Conservation (phyloP, 148 eudicot genomes). For the Pouteria glomerata region DNA sequence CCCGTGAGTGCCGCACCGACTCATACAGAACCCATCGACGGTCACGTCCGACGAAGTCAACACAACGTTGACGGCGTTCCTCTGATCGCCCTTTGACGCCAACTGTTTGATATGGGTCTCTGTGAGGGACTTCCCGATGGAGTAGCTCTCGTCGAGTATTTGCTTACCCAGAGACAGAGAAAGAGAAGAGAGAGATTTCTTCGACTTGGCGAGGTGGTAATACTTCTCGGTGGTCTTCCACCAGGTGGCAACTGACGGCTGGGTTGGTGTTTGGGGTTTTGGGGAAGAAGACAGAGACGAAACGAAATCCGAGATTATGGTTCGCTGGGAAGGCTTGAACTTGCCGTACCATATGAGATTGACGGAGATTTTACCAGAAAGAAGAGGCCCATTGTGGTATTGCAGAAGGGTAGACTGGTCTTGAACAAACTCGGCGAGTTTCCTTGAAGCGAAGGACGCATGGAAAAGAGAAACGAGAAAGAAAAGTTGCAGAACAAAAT, state of each 20-base stretch:
- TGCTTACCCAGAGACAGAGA: not conserved
- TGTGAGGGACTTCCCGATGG: not conserved
- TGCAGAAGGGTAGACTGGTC: slow-evolving; percentile 2
- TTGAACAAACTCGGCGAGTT: too few relatives aligned
- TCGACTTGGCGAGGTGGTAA: not conserved
- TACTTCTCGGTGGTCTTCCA: slow-evolving; percentile 22
- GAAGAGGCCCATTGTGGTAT: slow-evolving; percentile 36
- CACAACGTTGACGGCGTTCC: not conserved
- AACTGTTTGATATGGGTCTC: not conserved
- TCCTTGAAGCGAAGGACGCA: not conserved
- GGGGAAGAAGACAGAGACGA: slow-evolving; percentile 6
- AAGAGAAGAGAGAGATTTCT: not conserved
- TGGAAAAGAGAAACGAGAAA: not conserved
- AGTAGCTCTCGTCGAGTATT: not conserved
- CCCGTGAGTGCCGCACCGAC: not conserved
- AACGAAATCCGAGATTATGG: slow-evolving; percentile 14
- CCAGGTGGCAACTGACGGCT: slow-evolving; percentile 21
- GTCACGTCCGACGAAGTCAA: not conserved
- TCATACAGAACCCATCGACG: not conserved
- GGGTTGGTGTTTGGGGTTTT: too few relatives aligned
- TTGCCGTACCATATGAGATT: slow-evolving; percentile 20
- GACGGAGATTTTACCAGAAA: slow-evolving; percentile 10
- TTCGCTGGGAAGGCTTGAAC: slow-evolving; percentile 18
- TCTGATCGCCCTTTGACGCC: not conserved
- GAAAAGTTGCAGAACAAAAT: not conserved